Evolutionary conservation across 2,329 filamentous ascomycete genomes (phyloP).

Genomic region (Ploettnerulaceae sp.): DNA sequence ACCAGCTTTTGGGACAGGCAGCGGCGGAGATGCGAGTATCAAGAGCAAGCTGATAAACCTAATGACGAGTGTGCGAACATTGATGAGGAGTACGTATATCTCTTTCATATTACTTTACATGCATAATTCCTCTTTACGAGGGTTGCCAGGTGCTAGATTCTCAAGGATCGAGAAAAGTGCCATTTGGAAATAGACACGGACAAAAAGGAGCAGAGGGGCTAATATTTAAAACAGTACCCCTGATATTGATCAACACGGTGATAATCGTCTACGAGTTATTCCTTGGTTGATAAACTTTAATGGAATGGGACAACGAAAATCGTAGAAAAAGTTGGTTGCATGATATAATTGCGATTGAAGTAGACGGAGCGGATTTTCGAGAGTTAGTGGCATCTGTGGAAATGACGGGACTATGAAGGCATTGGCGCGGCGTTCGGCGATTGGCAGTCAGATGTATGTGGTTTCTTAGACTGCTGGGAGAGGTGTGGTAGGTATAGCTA

Average conservation of each 20-base stretch:
- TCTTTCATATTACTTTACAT: background rate
- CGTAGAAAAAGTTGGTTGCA: background rate
- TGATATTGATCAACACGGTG: constrained; percentile 77
- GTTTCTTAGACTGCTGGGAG: background rate
- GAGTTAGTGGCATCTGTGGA: background rate
- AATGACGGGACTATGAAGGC: background rate
- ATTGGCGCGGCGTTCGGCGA: constrained; percentile 14
- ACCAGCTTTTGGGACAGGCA: constrained; percentile 66
- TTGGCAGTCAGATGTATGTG: background rate
- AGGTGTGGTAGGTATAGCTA: background rate
- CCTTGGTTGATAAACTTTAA: constrained; percentile 48
- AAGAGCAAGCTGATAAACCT: constrained; percentile 85
- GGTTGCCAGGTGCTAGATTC: background rate
- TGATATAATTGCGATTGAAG: background rate
- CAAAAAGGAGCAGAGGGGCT: constrained; percentile 5
- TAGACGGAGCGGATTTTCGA: background rate
- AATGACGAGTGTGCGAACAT: constrained; percentile 81
- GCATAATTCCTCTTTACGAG: background rate
- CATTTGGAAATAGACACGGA: background rate
- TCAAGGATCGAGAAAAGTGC: background rate
- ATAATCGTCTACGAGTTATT: constrained; percentile 81
- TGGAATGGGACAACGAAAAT: background rate
- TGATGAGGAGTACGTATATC: constrained; percentile 77
- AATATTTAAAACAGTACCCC: constrained; percentile 55
- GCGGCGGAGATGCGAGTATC: constrained; percentile 66